phyloP scores from a whole-genome alignment of 495 filamentous ascomycete species.

The Aspergillus carlsbadensis region DNA sequence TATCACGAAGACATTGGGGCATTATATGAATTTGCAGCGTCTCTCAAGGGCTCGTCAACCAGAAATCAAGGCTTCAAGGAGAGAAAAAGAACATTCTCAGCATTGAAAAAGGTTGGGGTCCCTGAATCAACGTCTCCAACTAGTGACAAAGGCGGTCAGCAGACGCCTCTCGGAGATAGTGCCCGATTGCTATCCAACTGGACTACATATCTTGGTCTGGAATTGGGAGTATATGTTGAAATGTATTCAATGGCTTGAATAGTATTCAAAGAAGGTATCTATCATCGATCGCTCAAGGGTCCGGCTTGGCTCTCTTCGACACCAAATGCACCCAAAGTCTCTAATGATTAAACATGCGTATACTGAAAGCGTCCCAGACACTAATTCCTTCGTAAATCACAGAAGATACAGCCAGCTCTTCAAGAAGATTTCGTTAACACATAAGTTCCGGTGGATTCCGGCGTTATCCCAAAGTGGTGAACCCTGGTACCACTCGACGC shows the following conservation, averaged over 20 bases:
- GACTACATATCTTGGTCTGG: no score
- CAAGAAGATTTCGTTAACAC: constrained; percentile 7
- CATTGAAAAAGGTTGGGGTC: no score
- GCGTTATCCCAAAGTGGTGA: no score
- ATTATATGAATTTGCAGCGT: neutral
- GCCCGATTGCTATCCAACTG: neutral
- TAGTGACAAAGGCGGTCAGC: neutral
- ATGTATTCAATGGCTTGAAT: neutral
- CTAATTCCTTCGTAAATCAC: constrained; percentile 11
- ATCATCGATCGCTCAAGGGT: constrained; percentile 9
- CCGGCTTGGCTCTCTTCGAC: constrained; percentile 7
- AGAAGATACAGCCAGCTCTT: constrained; percentile 17
- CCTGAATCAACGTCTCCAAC: neutral
- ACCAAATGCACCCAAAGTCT: constrained; percentile 4
- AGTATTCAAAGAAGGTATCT: neutral
- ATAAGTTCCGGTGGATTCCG: neutral
- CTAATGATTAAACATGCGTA: constrained; percentile 11
- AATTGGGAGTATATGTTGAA: no score
- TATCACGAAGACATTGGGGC: neutral
- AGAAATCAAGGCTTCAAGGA: neutral
- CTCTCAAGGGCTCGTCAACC: neutral
- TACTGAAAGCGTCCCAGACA: constrained; percentile 15
- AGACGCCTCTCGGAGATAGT: no score
- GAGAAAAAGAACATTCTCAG: no score
- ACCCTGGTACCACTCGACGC: neutral